A percentile compares a stretch with the other conserved stretches of the same genome.
Conservation (phyloP, 73 alveolate species). For the Paramecium sonneborni region DNA sequence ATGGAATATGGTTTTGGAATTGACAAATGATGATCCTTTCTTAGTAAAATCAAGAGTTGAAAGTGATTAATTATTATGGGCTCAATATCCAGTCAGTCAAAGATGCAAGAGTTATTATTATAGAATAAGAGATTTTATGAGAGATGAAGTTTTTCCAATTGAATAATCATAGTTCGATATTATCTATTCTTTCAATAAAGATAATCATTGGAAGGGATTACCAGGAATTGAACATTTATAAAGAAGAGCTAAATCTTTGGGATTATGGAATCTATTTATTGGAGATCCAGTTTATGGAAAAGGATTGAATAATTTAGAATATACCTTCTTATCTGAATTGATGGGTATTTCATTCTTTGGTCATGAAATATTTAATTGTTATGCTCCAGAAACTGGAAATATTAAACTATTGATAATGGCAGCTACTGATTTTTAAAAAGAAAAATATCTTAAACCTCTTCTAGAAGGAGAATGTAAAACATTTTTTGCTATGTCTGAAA, state of each 20-base stretch:
- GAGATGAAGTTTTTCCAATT: neutral
- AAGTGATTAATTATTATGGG: neutral
- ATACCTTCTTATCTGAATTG: neutral
- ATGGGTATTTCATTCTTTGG: neutral
- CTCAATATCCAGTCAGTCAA: neutral
- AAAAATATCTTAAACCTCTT: neutral
- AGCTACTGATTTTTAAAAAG: neutral
- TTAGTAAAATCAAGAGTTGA: neutral
- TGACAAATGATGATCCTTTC: neutral
- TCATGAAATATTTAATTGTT: slow-evolving; percentile 12
- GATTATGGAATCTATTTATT: neutral
- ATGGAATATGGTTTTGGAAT: neutral
- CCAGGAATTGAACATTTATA: neutral
- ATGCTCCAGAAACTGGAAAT: neutral
- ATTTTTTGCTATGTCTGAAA: neutral
- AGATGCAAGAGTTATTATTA: neutral
- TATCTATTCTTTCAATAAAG: too few relatives aligned
- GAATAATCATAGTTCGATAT: neutral
- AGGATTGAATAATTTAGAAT: neutral
- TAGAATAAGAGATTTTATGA: neutral
- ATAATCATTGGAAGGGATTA: too few relatives aligned
- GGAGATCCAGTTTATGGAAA: neutral
- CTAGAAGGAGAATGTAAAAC: neutral
- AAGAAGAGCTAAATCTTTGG: neutral
- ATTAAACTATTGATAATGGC: neutral